Conservation (phyloP, 2,329 filamentous ascomycete species). For the Xylaria sp. region DNA sequence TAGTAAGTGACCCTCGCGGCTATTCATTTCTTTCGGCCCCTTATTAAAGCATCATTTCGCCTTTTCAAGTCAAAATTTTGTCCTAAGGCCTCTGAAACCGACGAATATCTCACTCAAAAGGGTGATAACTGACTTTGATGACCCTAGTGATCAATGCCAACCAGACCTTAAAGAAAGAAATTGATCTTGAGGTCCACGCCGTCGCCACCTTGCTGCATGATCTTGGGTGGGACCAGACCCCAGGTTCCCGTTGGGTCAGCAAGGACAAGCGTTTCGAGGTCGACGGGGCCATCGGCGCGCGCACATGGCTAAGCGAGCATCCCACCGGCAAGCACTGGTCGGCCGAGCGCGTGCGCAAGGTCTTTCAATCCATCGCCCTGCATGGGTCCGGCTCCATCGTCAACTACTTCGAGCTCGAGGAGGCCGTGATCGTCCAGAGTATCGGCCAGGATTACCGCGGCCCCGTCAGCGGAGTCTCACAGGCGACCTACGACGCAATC, state of each 20-base stretch:
- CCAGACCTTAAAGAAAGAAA: conserved; percentile 7
- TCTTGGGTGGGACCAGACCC: conserved; percentile 28
- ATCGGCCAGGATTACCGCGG: conserved; percentile 25
- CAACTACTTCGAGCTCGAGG: conserved; percentile 23
- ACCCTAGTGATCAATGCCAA: conserved; percentile 29
- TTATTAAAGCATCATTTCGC: no score
- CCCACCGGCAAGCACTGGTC: conserved; percentile 26
- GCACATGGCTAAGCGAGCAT: conserved; percentile 25
- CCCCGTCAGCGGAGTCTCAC: conserved; percentile 13
- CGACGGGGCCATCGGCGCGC: conserved; percentile 30
- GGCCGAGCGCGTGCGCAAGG: conserved; percentile 22
- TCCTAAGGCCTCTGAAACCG: no score
- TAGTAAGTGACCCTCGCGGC: no score
- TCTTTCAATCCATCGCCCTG: conserved; percentile 25
- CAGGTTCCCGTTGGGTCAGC: conserved; percentile 23
- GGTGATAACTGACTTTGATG: no score
- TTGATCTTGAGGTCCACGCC: conserved; percentile 30
- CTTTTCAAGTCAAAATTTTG: no score
- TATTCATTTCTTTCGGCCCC: no score
- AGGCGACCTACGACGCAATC: conserved; percentile 6
- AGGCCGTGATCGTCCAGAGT: conserved; percentile 19
- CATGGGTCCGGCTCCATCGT: conserved; percentile 15
- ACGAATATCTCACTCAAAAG: no score
- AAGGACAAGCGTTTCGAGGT: conserved; percentile 31
- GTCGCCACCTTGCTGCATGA: conserved; percentile 31